Base-by-base conservation (phyloP, 2,329 filamentous ascomycete genomes). In the Raffaelea albimanens region DNA sequence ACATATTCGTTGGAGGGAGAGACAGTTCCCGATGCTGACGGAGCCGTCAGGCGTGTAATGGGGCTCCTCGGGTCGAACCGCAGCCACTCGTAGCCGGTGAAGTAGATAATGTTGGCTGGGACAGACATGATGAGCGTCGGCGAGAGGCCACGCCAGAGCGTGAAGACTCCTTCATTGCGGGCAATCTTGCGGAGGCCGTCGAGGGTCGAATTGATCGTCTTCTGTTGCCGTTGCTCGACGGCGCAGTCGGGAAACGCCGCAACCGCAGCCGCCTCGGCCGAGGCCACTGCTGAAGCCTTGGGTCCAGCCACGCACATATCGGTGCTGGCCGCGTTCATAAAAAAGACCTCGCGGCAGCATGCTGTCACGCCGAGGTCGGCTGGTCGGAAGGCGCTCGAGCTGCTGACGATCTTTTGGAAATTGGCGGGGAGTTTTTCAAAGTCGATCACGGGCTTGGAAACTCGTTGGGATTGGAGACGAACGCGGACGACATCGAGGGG, bases 261-360 rank as follows among this genome's bases (percentile, higher is more conserved):
- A 11, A 70, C 60, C 3, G 68, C 65, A 49, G 69, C 65, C 36
- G 67, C 66, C 42, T 76, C 69, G 19, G 70, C 67, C 14, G 67
- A 67, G 19, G 66, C 67, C 31, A 75, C 68, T 23, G 73, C 67
- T 31, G 67, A 68, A 36, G 75, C 68, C 40, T 75, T 75, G 11
- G 78, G 74, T 4, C 78, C 78, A n/a, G 85, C 85, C 52, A 95
- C 72, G 62, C 90, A 95, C 54, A 85, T 80, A 50, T 88, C 83
- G 21, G 83, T 78, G 63, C 83, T 86, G 61, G 94, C 90, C 7
- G 25, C 25, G 55, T 88, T 90, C 53, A 91, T 82, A 74, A 95
- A 98, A 65, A 97, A 98, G 33, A 98, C 91, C 64, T 98, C 91
- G 52, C 93, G 83, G 62, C 93, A 98, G 67, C 93, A 98, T 36